Percentiles rank a stretch among this genome's conserved stretches.
These are phyloP conservation scores for Colletotrichum liaoningense DNA, from an alignment of 2,329 filamentous ascomycete genomes.

Conservation along the genomic window DNA sequence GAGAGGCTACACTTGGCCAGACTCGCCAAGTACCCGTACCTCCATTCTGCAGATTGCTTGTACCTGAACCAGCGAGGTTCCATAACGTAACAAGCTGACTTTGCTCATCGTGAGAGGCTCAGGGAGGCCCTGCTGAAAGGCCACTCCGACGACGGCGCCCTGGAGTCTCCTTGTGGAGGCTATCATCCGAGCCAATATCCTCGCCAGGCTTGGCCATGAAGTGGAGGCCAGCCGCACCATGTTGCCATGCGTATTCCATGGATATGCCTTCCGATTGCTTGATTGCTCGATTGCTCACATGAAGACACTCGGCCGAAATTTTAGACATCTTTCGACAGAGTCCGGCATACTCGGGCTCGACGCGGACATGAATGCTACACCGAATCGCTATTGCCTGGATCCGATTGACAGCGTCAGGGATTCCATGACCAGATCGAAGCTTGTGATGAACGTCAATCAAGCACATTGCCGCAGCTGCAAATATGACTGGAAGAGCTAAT, in stretches of 20 bases:
- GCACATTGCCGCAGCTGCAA: background rate
- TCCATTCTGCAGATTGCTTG: background rate
- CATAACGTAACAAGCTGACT: background rate
- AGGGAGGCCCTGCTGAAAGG: background rate
- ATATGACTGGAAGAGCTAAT: slow-evolving; percentile 9
- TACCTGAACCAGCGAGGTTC: background rate
- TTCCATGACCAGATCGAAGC: slow-evolving; percentile 19
- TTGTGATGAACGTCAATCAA: background rate
- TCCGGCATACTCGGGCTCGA: background rate
- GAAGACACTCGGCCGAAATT: slow-evolving; percentile 5
- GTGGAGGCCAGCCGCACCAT: background rate
- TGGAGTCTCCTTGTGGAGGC: background rate
- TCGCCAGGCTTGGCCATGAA: slow-evolving; percentile 7
- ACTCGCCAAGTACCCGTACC: background rate
- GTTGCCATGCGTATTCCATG: background rate
- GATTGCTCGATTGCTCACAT: background rate
- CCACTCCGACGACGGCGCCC: slow-evolving; percentile 15
- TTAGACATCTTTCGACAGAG: slow-evolving; percentile 15
- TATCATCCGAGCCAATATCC: slow-evolving; percentile 15
- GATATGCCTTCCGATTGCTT: background rate
- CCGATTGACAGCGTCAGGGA: background rate
- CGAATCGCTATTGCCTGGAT: background rate
- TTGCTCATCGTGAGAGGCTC: background rate
- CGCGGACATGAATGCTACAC: background rate
- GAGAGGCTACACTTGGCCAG: slow-evolving; percentile 3